These are phyloP conservation scores for Fonsecaea pedrosoi DNA, from an alignment of 2,329 filamentous ascomycete genomes.

Conservation along the genomic window DNA sequence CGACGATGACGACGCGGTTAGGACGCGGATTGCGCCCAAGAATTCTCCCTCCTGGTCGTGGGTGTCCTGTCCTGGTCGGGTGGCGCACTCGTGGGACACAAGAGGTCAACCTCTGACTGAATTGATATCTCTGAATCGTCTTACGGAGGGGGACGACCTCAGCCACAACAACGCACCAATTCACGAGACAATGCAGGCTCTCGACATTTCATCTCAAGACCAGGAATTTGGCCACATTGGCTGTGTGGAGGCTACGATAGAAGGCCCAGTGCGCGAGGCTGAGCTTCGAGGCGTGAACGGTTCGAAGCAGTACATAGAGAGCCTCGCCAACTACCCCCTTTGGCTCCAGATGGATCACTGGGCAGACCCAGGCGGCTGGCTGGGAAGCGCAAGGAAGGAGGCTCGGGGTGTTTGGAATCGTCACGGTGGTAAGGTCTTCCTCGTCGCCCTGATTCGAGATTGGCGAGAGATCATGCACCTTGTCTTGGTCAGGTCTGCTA, in stretches of 20 bases:
- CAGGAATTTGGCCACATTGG: not conserved
- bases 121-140: not conserved
- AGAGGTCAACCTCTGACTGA: not conserved
- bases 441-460: not conserved
- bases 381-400: not conserved
- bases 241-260: not conserved
- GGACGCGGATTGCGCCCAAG: not conserved
- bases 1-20: not conserved
- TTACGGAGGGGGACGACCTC: not conserved
- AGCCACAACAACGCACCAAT: not conserved
- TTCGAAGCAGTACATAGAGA: not conserved
- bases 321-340: not conserved
- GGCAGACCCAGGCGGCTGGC: not conserved
- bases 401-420: not conserved
- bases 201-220: not conserved
- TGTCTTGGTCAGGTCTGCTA: not conserved
- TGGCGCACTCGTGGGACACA: not conserved
- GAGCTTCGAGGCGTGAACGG: not conserved
- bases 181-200: not conserved
- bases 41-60: conserved; percentile 3
- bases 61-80: not conserved
- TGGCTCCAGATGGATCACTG: not conserved
- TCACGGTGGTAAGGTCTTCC: not conserved
- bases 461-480: not conserved
- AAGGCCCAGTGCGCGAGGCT: not conserved